phyloP scores from a whole-genome alignment of 306 rosid genomes.

The Pachyrhizus erosus region DNA sequence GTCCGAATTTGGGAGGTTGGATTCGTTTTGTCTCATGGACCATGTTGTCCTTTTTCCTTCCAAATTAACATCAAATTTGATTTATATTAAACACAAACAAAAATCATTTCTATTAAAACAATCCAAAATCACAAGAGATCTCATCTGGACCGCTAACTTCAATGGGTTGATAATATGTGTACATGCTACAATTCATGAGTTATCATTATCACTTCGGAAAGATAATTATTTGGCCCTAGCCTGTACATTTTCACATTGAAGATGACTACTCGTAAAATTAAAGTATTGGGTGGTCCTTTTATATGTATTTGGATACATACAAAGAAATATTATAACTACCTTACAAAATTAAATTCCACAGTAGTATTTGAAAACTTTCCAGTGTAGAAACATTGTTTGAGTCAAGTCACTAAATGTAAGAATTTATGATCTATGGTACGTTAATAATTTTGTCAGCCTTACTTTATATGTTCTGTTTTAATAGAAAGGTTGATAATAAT shows the following conservation, averaged over 20 bases:
- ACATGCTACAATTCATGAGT: conserved; percentile 29
- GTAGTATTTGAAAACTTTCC: neutral
- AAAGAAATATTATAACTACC: conserved; percentile 19
- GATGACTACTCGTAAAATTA: conserved; percentile 40
- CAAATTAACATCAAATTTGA: neutral
- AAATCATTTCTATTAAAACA: neutral
- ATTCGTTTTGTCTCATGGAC: neutral
- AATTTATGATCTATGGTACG: neutral
- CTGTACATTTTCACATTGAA: conserved; percentile 42
- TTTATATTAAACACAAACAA: too few relatives aligned
- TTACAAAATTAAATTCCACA: neutral
- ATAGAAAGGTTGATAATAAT: conserved; percentile 12
- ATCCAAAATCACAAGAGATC: conserved; percentile 33
- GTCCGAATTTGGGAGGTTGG: conserved; percentile 58
- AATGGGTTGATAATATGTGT: neutral
- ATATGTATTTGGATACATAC: neutral
- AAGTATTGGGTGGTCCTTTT: conserved; percentile 45
- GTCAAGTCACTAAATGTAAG: neutral
- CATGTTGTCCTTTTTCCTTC: neutral
- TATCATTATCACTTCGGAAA: conserved; percentile 45
- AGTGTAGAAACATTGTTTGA: neutral
- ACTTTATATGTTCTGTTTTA: conserved; percentile 3
- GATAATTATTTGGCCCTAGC: conserved; percentile 34
- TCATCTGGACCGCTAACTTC: conserved; percentile 29
- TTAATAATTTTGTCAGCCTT: conserved; percentile 1